Evolutionary conservation across 805 yeast genomes (phyloP).

Genomic region (Komagataella ulmi): DNA sequence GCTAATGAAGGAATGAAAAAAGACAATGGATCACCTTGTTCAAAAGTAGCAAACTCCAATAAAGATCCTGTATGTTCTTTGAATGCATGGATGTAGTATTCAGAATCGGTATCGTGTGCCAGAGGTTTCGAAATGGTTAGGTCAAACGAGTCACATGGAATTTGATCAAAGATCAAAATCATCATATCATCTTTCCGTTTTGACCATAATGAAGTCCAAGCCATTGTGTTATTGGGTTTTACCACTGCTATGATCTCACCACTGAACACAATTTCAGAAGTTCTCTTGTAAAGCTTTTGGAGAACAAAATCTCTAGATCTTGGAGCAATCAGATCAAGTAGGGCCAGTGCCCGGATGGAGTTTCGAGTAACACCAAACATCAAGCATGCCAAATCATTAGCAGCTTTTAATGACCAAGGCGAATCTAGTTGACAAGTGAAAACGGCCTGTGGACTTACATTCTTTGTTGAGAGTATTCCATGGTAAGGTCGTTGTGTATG

Average conservation of each 20-base stretch:
- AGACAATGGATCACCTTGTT: background rate
- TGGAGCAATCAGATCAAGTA: conserved; percentile 68
- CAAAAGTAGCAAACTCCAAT: conserved; percentile 5
- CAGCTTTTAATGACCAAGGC: conserved; percentile 76
- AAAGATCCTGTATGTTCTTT: conserved; percentile 11
- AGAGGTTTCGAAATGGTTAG: conserved; percentile 28
- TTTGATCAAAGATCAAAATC: conserved; percentile 80
- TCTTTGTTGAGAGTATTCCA: conserved; percentile 55
- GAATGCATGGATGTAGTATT: conserved; percentile 11
- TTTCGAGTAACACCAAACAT: conserved; percentile 70
- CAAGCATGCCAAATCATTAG: conserved; percentile 81
- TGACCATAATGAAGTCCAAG: conserved; percentile 90
- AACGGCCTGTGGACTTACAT: conserved; percentile 65
- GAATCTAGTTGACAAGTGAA: conserved; percentile 61
- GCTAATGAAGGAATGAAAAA: conserved; percentile 1
- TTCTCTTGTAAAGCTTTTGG: conserved; percentile 30
- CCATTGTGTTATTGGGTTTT: conserved; percentile 48
- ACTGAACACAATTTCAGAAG: conserved; percentile 44
- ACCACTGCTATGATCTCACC: conserved; percentile 80
- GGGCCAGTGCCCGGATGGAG: conserved; percentile 45
- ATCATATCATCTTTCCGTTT: conserved; percentile 57
- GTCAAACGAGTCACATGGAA: conserved; percentile 59
- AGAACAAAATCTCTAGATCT: conserved; percentile 62
- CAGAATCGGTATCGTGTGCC: conserved; percentile 4
- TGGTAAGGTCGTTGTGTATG: conserved; percentile 25